phyloP scores from a whole-genome alignment of 305 asterid genomes.

The Fraxinus nigra region DNA sequence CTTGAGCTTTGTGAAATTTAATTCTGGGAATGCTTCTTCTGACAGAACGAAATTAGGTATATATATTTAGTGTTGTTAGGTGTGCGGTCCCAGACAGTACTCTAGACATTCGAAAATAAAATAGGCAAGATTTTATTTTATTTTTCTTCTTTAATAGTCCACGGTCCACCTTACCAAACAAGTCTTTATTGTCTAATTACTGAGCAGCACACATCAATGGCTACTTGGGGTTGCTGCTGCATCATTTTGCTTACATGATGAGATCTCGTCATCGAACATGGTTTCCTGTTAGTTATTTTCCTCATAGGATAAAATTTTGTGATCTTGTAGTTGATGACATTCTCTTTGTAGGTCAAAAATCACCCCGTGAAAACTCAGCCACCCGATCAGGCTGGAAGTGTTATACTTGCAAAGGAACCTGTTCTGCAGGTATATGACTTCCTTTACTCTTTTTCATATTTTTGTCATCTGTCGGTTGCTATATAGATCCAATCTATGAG shows the following conservation, averaged over 20 bases:
- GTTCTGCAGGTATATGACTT: conserved; percentile 57
- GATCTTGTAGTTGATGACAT: conserved; percentile 14
- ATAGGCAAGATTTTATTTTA: neutral
- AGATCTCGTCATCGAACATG: neutral
- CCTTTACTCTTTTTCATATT: neutral
- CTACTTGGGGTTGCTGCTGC: neutral
- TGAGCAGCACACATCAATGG: neutral
- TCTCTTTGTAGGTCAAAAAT: conserved; percentile 57
- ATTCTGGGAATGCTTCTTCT: neutral
- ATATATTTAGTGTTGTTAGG: neutral
- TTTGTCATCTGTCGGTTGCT: neutral
- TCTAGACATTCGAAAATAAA: neutral
- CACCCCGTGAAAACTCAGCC: conserved; percentile 96
- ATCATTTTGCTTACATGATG: neutral
- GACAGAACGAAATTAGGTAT: neutral
- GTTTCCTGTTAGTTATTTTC: neutral
- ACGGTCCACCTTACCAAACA: neutral
- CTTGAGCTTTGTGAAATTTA: neutral
- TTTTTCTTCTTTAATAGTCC: neutral
- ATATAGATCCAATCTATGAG: neutral
- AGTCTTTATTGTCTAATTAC: neutral
- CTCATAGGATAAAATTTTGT: neutral
- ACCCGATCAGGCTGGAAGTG: conserved; percentile 73
- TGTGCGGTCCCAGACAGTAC: neutral
- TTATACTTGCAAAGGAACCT: conserved; percentile 86